Conservation (phyloP, 805 yeast species). For the Saccharomycopsis fodiens region DNA sequence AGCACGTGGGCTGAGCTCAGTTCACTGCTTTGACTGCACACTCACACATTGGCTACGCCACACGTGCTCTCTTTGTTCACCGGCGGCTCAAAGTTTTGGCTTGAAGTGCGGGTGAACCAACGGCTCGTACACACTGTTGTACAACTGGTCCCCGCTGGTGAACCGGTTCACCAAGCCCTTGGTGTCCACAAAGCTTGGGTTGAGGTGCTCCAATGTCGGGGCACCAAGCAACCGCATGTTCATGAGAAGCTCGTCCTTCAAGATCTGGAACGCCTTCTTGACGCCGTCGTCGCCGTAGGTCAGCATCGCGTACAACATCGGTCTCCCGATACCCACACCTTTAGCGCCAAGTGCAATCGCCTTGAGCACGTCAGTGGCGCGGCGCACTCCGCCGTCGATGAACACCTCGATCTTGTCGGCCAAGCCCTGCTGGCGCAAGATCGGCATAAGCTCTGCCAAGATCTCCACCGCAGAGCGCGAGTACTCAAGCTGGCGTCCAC, state of each 20-base stretch:
- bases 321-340: constrained; percentile 66
- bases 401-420: constrained; percentile 48
- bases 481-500: constrained; percentile 83
- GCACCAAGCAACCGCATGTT: constrained; percentile 78
- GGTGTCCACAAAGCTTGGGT: constrained; percentile 54
- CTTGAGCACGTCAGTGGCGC: constrained; percentile 61
- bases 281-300: constrained; percentile 62
- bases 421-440: constrained; percentile 37
- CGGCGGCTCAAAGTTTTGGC: constrained; percentile 19
- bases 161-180: constrained; percentile 35
- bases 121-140: constrained; percentile 47
- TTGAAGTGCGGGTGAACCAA: constrained; percentile 47
- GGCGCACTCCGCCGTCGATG: constrained; percentile 62
- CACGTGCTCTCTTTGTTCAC: neutral
- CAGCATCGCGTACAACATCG: constrained; percentile 56
- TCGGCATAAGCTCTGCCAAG: constrained; percentile 54
- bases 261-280: constrained; percentile 47
- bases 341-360: constrained; percentile 65
- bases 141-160: constrained; percentile 44
- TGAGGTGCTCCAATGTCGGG: constrained; percentile 48
- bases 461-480: constrained; percentile 73
- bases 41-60: neutral
- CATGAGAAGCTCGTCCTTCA: constrained; percentile 66
- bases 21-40: neutral
- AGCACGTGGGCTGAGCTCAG: too few species aligned